Percentiles rank a stretch among this genome's conserved stretches.
Conservation (phyloP, 208 protist species). For the Trypanosoma scelopori region DNA sequence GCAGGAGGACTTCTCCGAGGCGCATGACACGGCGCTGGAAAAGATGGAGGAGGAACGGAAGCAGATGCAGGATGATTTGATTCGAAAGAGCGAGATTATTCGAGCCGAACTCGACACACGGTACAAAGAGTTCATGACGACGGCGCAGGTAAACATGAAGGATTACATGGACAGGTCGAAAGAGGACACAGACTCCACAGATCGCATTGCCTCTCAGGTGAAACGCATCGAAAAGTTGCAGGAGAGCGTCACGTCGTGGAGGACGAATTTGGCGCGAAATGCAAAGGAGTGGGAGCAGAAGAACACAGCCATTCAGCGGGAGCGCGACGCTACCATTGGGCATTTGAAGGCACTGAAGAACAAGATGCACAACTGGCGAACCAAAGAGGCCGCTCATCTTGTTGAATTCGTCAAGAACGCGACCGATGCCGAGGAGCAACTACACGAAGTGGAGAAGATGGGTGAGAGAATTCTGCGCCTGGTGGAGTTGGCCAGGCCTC, state of each 20-base stretch:
- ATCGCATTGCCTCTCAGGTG: constrained; percentile 86
- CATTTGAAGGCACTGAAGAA: constrained; percentile 94
- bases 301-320: constrained; percentile 89
- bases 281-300: constrained; percentile 91
- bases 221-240: constrained; percentile 95
- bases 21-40: constrained; percentile 88
- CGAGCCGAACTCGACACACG: constrained; percentile 76
- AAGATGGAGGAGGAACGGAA: constrained; percentile 93
- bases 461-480: constrained; percentile 92
- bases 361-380: constrained; percentile 93
- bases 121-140: constrained; percentile 92
- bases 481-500: constrained; percentile 89
- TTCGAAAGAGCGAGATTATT: constrained; percentile 63
- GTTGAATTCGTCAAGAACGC: constrained; percentile 91
- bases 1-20: constrained; percentile 83
- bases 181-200: constrained; percentile 91
- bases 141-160: constrained; percentile 93
- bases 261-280: constrained; percentile 88
- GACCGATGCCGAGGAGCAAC: constrained; percentile 66
- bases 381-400: constrained; percentile 81
- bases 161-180: constrained; percentile 95
- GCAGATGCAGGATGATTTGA: constrained; percentile 84
- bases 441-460: constrained; percentile 64
- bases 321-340: constrained; percentile 89
- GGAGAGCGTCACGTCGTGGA: constrained; percentile 89